Percentiles rank a stretch among this genome's conserved stretches.
Conservation (phyloP, 805 yeast species). For the Kuraishia ogatae region DNA sequence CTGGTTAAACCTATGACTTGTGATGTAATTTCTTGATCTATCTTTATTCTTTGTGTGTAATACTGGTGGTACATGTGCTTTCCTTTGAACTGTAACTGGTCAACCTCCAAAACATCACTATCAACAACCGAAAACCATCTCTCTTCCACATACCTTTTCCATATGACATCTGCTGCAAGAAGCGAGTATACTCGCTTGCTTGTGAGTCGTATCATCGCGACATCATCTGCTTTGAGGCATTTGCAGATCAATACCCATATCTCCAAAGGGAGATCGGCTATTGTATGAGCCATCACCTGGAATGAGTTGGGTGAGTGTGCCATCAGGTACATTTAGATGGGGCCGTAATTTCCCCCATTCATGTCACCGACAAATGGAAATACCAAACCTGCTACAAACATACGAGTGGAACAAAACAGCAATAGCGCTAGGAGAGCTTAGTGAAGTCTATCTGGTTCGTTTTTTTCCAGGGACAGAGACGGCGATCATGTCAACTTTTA, state of each 20-base stretch:
- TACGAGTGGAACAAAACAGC: no score
- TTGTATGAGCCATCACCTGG: neutral
- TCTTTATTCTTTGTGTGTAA: neutral
- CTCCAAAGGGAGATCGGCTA: constrained; percentile 1
- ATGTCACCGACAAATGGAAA: no score
- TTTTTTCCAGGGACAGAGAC: no score
- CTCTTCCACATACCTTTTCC: neutral
- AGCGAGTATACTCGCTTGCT: neutral
- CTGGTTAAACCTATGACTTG: neutral
- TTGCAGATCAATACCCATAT: constrained; percentile 1
- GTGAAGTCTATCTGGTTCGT: no score
- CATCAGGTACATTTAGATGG: neutral
- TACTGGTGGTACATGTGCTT: neutral
- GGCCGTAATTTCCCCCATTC: no score
- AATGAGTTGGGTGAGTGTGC: neutral
- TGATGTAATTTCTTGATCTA: neutral
- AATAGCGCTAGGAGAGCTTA: no score
- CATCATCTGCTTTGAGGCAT: neutral
- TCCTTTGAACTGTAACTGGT: neutral
- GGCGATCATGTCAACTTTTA: no score
- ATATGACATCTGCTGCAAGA: neutral
- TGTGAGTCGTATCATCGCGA: neutral
- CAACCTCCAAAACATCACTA: neutral
- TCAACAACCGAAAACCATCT: neutral
- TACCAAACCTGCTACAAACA: no score